These are phyloP conservation scores for Globisporangium orthogonon DNA, from an alignment of 352 stramenopile genomes.

Conservation along the genomic window DNA sequence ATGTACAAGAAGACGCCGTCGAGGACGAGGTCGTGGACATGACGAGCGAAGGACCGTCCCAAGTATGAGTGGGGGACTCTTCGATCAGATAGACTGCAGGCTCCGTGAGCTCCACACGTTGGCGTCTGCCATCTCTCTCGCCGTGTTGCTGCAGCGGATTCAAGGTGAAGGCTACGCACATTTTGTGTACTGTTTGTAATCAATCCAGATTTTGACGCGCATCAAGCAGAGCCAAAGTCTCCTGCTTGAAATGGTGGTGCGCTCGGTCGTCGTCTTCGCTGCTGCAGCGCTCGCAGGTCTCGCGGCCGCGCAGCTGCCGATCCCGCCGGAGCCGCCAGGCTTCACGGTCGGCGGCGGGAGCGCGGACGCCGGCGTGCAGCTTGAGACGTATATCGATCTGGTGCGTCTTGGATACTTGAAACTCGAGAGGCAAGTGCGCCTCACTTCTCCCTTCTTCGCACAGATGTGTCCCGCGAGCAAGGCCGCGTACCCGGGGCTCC, in stretches of 20 bases:
- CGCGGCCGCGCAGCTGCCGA: constrained; percentile 39
- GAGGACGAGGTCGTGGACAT: constrained; percentile 9
- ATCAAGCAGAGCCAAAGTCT: background rate
- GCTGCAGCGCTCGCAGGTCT: constrained; percentile 7
- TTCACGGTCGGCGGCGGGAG: constrained; percentile 52
- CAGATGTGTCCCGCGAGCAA: constrained; percentile 76
- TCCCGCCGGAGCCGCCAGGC: constrained; percentile 49
- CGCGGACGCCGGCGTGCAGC: constrained; percentile 56
- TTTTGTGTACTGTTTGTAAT: background rate
- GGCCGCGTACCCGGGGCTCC: constrained; percentile 56
- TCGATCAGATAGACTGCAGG: too few relatives aligned
- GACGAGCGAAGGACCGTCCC: background rate
- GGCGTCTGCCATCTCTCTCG: too few relatives aligned
- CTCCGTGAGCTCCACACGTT: too few relatives aligned
- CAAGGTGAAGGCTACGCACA: background rate
- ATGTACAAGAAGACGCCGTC: constrained; percentile 10
- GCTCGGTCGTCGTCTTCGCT: constrained; percentile 9
- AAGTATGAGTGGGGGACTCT: background rate
- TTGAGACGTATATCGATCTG: constrained; percentile 83
- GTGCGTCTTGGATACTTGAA: constrained; percentile 14
- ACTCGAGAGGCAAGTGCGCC: background rate
- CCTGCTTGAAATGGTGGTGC: constrained; percentile 3
- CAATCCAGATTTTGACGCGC: background rate
- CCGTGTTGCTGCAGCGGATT: too few relatives aligned
- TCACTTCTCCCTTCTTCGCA: background rate